Evolutionary conservation across 2,329 filamentous ascomycete genomes (phyloP), one percentile per base, ranked within the genome.

Genomic region (Alternaria conjuncta): DNA sequence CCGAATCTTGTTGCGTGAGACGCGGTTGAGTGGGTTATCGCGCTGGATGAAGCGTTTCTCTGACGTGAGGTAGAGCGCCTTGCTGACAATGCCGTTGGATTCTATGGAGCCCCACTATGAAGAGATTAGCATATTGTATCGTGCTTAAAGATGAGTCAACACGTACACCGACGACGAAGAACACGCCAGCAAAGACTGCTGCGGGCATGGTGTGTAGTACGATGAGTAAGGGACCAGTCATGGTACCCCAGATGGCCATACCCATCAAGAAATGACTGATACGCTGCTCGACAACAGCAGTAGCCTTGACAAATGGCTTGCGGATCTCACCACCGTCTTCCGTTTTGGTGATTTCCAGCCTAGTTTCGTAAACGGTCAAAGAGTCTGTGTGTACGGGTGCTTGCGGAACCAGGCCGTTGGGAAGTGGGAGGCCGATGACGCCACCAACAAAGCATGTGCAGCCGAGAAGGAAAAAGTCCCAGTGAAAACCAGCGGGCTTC

Each of bases 361-460:
- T 68, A 3, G 75, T 77, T 56, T 75, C 68, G 57, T 77, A 84
- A 20, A 78, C 71, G 6, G 78, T 84, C 9, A 86, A 74, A 0
- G 83, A 85, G 69, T 87, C 86, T 5, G 85, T 88, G 68, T 87
- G 86, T 1, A 87, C 84, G 2, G 85, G 86, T 12, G 85, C 86
- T 67, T 86, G 85, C 2, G 85, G 85, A 2, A 86, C 84, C 2
- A 87, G 80, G 15, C 85, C 85, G 54, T 87, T 87, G 1, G 85
- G 85, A 45, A 87, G 74, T 0, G 85, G 85, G 8, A 87, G 78
- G 2, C 84, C 85, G 7, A 86, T 79, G 30, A 87, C 80, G 6
- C 84, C 84, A 10, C 80, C 79, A 15, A 86, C 80, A 66, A 86
- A 85, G 46, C 83, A 86, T 7, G 85, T 86, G 69, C 81, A 84